Evolutionary conservation across 208 protist genomes (phyloP).

Genomic region (Trypanosoma scelopori): DNA sequence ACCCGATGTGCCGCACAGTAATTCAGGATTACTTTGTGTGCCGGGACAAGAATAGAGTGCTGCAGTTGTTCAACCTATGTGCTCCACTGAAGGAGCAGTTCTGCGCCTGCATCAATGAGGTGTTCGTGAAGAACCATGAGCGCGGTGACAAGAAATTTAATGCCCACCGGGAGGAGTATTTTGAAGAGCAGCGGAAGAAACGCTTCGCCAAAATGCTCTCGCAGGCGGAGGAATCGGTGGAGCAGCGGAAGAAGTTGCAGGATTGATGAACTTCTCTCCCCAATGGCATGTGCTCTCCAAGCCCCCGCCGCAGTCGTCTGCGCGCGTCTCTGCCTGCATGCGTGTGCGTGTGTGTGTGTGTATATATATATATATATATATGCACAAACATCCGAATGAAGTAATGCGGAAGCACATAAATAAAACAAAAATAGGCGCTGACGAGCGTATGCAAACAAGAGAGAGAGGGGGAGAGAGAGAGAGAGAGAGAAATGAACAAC

Average conservation of each 20-base stretch:
- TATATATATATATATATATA: no score
- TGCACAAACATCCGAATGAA: no score
- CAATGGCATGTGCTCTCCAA: no score
- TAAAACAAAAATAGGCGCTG: no score
- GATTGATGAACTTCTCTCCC: conserved; percentile 36
- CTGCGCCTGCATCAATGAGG: conserved; percentile 82
- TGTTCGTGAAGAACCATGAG: conserved; percentile 82
- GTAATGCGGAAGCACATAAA: no score
- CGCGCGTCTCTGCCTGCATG: no score
- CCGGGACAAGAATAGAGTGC: conserved; percentile 59
- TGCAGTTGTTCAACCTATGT: conserved; percentile 81
- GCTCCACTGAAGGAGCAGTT: conserved; percentile 86
- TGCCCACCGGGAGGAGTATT: conserved; percentile 56
- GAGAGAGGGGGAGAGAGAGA: no score
- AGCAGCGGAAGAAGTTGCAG: conserved; percentile 60
- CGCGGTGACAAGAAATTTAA: conserved; percentile 82
- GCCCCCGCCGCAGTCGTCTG: no score
- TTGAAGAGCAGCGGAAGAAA: conserved; percentile 55
- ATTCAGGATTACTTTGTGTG: conserved; percentile 89
- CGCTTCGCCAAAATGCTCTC: conserved; percentile 59
- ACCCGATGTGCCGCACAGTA: conserved; percentile 74
- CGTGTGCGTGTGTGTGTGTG: no score
- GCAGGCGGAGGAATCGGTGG: conserved; percentile 66
- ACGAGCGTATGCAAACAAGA: no score
- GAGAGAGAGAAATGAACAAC: no score